Conservation (phyloP, 139 green algal species). For the Chlamydomonas schloesseri region DNA sequence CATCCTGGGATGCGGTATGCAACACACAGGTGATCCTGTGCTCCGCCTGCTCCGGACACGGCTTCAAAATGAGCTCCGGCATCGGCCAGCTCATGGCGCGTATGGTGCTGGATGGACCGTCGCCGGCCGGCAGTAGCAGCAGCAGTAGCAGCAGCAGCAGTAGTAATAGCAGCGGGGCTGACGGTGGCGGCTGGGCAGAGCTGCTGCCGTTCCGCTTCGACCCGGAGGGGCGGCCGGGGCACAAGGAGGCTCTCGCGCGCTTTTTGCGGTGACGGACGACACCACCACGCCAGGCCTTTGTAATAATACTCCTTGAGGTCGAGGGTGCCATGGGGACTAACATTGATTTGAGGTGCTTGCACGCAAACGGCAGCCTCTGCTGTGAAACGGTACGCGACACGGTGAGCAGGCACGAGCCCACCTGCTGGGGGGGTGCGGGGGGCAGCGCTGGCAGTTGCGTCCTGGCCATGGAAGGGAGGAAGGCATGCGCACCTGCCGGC, state of each 20-base stretch:
- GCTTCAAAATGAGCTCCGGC: constrained; percentile 85
- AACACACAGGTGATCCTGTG: constrained; percentile 85
- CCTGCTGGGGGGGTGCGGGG: no score
- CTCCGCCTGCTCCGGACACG: constrained; percentile 83
- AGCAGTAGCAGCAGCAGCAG: neutral
- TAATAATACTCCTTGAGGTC: no score
- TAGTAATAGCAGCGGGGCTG: neutral
- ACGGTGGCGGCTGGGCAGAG: neutral
- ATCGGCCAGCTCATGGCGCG: constrained; percentile 64
- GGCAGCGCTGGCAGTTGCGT: no score
- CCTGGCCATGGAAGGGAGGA: no score
- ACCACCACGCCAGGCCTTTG: no score
- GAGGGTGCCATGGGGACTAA: no score
- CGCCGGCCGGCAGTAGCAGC: neutral
- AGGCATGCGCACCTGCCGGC: no score
- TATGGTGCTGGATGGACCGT: constrained; percentile 40
- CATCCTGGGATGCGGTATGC: no score
- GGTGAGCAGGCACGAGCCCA: no score
- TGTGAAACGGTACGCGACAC: no score
- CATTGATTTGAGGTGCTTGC: no score
- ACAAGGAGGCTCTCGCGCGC: constrained; percentile 30
- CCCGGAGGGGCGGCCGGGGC: constrained; percentile 8
- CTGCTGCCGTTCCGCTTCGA: constrained; percentile 44
- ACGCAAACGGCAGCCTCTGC: no score
- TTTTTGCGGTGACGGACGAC: constrained; percentile 30